Evolutionary conservation across 2,329 filamentous ascomycete genomes (phyloP), one percentile per base, ranked within the genome.

Genomic region (Claviceps paspali): DNA sequence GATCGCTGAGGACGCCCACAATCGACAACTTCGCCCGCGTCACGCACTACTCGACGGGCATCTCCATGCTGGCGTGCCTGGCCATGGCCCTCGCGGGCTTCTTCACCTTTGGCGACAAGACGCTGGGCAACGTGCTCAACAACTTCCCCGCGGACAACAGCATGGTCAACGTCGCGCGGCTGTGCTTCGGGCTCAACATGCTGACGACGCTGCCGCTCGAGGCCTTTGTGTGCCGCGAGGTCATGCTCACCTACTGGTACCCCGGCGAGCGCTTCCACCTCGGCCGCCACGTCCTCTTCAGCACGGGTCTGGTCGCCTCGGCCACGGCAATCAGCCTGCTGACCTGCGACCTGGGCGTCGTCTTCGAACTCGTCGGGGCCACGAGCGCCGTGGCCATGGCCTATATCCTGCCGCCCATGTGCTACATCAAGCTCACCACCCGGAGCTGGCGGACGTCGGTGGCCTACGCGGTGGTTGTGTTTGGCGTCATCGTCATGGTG

Each of bases 111-210:
- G 88, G 91, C 44, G 83, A 88, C 60, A 76, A 79, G 51, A 98
- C 91, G 4, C 68, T 86, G 47, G 91, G 91, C 53, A 98, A 98
- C 56, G 85, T 98, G 36, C 76, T 98, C 50, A 98, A 98, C 67
- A 98, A 98, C 63, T 96, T 98, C 53, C 82, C 87, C 2, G 68
- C 77, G 15, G 77, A 92, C 60, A 96, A 94, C 59, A 69, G 79
- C 48, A 80, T 96, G 75, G 86, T 96, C 53, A 96, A 95, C 59
- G 70, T 98, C 41, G 91, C 91, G 17, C 80, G 91, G 37, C 70
- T 98, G 35, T 95, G 85, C 61, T 96, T 98, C 54, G 91, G 91
- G 2, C 72, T 98, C 47, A 98, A 98, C 67, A 98, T 98, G 91
- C 76, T 98, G 50, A 95, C 91, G 11, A 96, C 91, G 2, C 67